Base-by-base conservation (phyloP, 2,329 filamentous ascomycete genomes). In the Colletotrichum neosansevieriae region DNA sequence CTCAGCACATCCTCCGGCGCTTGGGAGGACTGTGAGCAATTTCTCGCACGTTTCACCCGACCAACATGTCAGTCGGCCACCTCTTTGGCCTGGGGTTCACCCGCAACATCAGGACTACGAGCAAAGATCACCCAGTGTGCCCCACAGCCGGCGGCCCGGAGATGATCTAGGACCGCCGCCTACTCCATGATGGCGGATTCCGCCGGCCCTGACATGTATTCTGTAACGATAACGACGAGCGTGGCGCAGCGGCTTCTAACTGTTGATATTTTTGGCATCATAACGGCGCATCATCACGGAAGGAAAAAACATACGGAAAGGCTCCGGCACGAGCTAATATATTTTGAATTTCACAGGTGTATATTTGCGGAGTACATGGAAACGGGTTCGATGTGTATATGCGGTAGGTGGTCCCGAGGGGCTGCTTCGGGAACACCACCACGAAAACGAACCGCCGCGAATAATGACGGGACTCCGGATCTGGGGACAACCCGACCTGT, bases 71-170 rank as follows among this genome's bases (percentile, higher is more conserved):
- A 76, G 72, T 17, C 78, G 78, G 19, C 81, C 81, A n/a, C 81
- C 81, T 2, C 73, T 83, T n/a, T 83, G 81, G 81, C 80, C 80
- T 2, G 81, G 81, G 11, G 79, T 83, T 4, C 73, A 77, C 58
- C 72, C 77, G 6, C 74, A 77, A 32, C 77, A 78, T 57, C 77
- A 80, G 21, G 78, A 80, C 21, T 56, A 54, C 29, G 66, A 68
- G 32, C 17, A 56, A 12, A 53, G 24, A 34, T 65, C 66, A 6
- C 61, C 66, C 13, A 59, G 40, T 19, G 34, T 45, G 17, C 34
- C 64, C 5, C 42, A 58, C 2, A 34, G 58, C 17, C 34, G 73
- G 57, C 73, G 73, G 54, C 72, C 72, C 6, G 74, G 70, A 24
- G 76, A 78, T 5, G 74, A 75, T 19, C 29, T 54, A 19, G 47